These are phyloP conservation scores for Curvularia sp. DNA, from an alignment of 2,329 filamentous ascomycete genomes.

Conservation along the genomic window DNA sequence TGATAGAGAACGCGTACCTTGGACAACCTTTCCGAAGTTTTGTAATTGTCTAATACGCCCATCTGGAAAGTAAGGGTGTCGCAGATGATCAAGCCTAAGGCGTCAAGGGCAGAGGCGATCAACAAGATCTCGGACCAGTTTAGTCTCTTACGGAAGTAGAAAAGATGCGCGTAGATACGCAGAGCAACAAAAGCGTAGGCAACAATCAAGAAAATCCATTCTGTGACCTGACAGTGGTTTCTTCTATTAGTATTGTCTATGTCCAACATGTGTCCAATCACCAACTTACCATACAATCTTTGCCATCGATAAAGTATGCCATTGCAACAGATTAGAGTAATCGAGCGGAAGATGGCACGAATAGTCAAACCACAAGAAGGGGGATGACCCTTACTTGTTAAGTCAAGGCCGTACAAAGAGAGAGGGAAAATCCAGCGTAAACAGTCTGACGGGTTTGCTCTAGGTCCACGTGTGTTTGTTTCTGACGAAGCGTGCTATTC, in stretches of 20 bases:
- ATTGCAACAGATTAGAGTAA: constrained; percentile 4
- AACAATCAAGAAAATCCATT: constrained; percentile 28
- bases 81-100: constrained; percentile 26
- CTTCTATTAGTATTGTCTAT: not conserved
- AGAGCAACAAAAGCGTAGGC: constrained; percentile 28
- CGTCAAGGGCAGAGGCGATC: constrained; percentile 21
- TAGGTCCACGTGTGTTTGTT: not conserved
- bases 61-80: constrained; percentile 21
- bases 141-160: constrained; percentile 17
- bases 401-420: not conserved
- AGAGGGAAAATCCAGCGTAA: not conserved
- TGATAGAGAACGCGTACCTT: constrained; percentile 18
- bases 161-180: constrained; percentile 22
- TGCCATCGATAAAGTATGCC: constrained; percentile 26
- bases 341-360: not conserved
- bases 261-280: not conserved
- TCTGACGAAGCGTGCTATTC: not conserved
- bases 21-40: constrained; percentile 25
- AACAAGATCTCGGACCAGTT: constrained; percentile 26
- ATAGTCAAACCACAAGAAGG: not conserved
- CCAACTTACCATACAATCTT: constrained; percentile 26
- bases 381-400: not conserved
- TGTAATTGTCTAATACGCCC: constrained; percentile 28
- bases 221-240: constrained; percentile 21
- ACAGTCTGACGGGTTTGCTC: not conserved